phyloP scores from a whole-genome alignment of 1,284 basidiomycete species.

The Pholiota adiposa region DNA sequence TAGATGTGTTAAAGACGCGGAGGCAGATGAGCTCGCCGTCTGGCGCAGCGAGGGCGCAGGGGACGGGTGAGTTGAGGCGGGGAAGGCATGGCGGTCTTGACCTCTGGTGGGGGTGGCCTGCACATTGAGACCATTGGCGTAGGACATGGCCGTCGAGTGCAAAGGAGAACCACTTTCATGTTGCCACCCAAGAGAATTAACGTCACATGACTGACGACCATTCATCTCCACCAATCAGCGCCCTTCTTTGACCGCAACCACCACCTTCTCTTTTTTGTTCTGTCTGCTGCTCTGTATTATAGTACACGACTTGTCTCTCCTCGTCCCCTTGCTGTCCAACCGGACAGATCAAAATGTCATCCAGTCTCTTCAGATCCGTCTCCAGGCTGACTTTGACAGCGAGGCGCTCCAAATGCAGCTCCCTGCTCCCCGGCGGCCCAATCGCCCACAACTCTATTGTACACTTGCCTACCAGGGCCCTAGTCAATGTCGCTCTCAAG shows the following conservation, averaged over 20 bases:
- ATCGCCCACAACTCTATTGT: neutral
- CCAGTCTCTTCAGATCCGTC: conserved; percentile 8
- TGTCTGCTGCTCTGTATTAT: neutral
- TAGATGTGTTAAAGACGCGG: conserved; percentile 25
- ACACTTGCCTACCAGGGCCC: neutral
- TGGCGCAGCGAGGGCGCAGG: conserved; percentile 36
- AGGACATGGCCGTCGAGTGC: conserved; percentile 20
- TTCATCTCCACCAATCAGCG: neutral
- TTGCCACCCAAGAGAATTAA: conserved; percentile 16
- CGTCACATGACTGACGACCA: conserved; percentile 19
- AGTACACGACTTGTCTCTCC: neutral
- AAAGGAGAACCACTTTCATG: neutral
- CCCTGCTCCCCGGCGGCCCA: neutral
- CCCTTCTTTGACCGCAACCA: neutral
- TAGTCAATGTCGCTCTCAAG: conserved; percentile 15
- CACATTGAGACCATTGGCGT: conserved; percentile 17
- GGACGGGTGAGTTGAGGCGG: conserved; percentile 34
- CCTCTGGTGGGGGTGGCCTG: conserved; percentile 32
- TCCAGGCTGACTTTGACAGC: conserved; percentile 15
- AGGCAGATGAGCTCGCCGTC: conserved; percentile 29
- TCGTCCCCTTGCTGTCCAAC: neutral
- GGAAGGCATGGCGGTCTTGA: conserved; percentile 38
- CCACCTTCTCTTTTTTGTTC: neutral
- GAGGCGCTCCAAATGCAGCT: conserved; percentile 7
- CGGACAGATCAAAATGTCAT: conserved; percentile 7